Percentiles rank a stretch among this genome's conserved stretches.
Evolutionary conservation across 768 basidiomycete genomes (phyloP).

Genomic region (Leccinum arenicola): DNA sequence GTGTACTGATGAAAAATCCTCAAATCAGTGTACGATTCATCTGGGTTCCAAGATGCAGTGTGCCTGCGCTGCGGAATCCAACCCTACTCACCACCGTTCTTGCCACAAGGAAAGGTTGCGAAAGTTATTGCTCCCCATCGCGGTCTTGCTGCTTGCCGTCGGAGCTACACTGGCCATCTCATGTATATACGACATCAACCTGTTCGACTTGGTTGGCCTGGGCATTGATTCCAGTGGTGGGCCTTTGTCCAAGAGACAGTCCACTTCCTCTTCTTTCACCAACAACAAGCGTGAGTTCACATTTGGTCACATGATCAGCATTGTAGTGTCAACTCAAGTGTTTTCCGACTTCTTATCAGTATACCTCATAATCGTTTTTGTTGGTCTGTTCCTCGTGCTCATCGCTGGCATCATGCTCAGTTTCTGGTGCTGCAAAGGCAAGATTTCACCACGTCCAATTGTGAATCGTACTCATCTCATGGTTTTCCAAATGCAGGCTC

Average conservation of each 20-base stretch:
- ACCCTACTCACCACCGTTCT: conserved; percentile 25
- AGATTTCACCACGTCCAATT: conserved; percentile 1
- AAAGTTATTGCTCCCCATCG: conserved; percentile 35
- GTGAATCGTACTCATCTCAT: background rate
- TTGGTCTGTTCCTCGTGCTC: conserved; percentile 56
- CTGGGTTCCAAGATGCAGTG: conserved; percentile 19
- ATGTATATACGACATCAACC: conserved; percentile 28
- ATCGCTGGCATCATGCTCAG: conserved; percentile 55
- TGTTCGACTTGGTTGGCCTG: conserved; percentile 20
- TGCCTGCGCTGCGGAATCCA: conserved; percentile 18
- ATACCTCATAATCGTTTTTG: conserved; percentile 64
- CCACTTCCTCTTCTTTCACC: conserved; percentile 31
- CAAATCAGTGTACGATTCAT: conserved; percentile 26
- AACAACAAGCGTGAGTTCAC: conserved; percentile 40
- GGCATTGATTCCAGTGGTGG: conserved; percentile 32
- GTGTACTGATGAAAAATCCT: conserved; percentile 13
- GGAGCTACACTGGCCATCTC: conserved; percentile 32
- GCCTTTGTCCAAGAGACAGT: conserved; percentile 29
- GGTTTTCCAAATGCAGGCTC: conserved; percentile 34
- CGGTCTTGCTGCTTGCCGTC: conserved; percentile 32
- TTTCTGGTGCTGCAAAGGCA: conserved; percentile 65
- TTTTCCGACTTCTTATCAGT: conserved; percentile 33
- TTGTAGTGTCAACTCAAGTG: background rate
- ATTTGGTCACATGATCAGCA: background rate
- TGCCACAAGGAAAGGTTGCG: conserved; percentile 33